These are phyloP conservation scores for Beauveria scarabaeidicola DNA, from an alignment of 2,329 filamentous ascomycete species.

Conservation along the genomic window DNA sequence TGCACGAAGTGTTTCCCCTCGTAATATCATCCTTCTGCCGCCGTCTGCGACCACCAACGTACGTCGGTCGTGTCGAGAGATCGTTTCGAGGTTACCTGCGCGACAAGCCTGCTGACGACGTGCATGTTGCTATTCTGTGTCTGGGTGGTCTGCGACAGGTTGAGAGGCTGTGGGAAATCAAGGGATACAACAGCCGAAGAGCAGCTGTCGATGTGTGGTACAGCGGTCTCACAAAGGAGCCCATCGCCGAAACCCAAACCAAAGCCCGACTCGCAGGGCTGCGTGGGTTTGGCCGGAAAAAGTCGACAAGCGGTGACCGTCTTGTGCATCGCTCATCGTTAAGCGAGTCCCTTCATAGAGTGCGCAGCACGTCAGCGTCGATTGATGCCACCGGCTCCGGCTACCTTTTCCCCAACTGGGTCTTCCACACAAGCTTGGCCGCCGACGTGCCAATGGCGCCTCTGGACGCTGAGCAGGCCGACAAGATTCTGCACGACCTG, in stretches of 20 bases:
- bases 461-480: constrained; percentile 41
- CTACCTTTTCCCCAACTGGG: constrained; percentile 29
- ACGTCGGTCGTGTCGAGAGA: constrained; percentile 54
- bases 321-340: constrained; percentile 14
- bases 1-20: constrained; percentile 57
- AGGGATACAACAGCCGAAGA: constrained; percentile 54
- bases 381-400: constrained; percentile 23
- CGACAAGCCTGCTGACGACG: constrained; percentile 53
- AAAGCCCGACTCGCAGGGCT: constrained; percentile 44
- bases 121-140: constrained; percentile 52
- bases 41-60: constrained; percentile 53
- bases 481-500: constrained; percentile 44
- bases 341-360: constrained; percentile 18
- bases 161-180: constrained; percentile 57
- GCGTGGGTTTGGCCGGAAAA: constrained; percentile 49
- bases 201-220: constrained; percentile 54
- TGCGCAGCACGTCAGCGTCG: constrained; percentile 22
- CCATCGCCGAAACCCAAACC: constrained; percentile 28
- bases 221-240: constrained; percentile 38
- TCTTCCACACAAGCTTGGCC: constrained; percentile 52
- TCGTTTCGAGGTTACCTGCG: constrained; percentile 55
- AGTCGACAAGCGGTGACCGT: constrained; percentile 32
- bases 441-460: constrained; percentile 55
- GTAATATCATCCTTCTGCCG: constrained; percentile 57
- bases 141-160: constrained; percentile 55